phyloP scores from a whole-genome alignment of 805 yeast species.

The Myxozyma nipponensis region DNA sequence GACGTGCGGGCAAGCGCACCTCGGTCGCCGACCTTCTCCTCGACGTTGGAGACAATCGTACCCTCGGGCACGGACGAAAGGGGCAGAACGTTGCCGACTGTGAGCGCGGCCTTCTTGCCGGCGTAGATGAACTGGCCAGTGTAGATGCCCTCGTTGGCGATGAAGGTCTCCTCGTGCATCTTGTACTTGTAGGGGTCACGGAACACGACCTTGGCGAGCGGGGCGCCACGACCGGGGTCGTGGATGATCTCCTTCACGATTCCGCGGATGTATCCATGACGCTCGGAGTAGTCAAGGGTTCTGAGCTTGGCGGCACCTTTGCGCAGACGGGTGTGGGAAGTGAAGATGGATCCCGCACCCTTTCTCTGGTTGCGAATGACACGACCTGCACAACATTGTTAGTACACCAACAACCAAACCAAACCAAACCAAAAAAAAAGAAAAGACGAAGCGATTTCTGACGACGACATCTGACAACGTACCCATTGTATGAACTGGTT shows the following conservation, averaged over 20 bases:
- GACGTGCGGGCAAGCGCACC: slow-evolving; percentile 99
- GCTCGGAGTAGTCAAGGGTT: slow-evolving; percentile 98
- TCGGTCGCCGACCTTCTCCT: slow-evolving; percentile 98
- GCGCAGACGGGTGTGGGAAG: slow-evolving; percentile 99
- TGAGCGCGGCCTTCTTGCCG: slow-evolving; percentile 96
- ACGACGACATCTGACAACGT: too few species aligned
- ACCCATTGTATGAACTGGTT: not conserved
- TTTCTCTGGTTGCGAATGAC: slow-evolving; percentile 99
- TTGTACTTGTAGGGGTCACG: slow-evolving; percentile 99
- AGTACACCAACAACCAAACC: too few species aligned
- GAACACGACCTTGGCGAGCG: slow-evolving; percentile 97
- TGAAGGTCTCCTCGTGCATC: slow-evolving; percentile 96
- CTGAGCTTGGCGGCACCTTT: slow-evolving; percentile 99
- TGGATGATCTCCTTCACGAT: slow-evolving; percentile 97
- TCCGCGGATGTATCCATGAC: slow-evolving; percentile 99
- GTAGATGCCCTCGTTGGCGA: slow-evolving; percentile 99
- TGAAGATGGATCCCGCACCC: slow-evolving; percentile 99
- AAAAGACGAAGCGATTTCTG: too few species aligned
- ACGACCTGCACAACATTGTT: slow-evolving; percentile 66
- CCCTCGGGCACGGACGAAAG: slow-evolving; percentile 98
- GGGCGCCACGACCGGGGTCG: slow-evolving; percentile 99
- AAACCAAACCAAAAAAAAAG: too few species aligned
- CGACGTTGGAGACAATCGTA: slow-evolving; percentile 97
- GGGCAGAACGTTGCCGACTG: slow-evolving; percentile 96
- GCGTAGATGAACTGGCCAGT: slow-evolving; percentile 99